phyloP scores from a whole-genome alignment of 1,284 basidiomycete genomes.

The Heterobasidion parviporum region DNA sequence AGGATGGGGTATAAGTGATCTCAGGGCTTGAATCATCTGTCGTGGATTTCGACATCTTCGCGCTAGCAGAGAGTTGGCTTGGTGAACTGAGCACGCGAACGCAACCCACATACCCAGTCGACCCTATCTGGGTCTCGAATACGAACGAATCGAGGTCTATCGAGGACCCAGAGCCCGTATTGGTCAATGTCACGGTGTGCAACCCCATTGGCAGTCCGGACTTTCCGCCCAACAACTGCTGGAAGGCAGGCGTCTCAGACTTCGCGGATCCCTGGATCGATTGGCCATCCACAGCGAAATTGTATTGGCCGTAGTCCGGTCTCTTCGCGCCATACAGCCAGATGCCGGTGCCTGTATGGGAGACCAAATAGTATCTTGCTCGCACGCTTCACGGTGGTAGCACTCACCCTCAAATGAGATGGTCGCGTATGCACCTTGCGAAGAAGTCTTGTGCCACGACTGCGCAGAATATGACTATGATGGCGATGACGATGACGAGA shows the following conservation, averaged over 20 bases:
- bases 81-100: background rate
- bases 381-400: background rate
- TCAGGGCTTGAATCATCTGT: slow-evolving; percentile 32
- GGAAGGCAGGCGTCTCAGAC: slow-evolving; percentile 18
- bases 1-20: slow-evolving; percentile 31
- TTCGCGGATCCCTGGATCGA: slow-evolving; percentile 28
- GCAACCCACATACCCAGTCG: slow-evolving; percentile 24
- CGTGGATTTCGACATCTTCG: slow-evolving; percentile 19
- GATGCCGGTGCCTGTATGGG: slow-evolving; percentile 34
- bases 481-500: background rate
- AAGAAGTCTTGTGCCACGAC: slow-evolving; percentile 30
- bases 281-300: slow-evolving; percentile 37
- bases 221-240: slow-evolving; percentile 34
- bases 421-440: slow-evolving; percentile 32
- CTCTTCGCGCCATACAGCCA: slow-evolving; percentile 39
- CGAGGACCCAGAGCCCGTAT: slow-evolving; percentile 25
- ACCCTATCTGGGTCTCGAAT: slow-evolving; percentile 31
- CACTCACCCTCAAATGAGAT: slow-evolving; percentile 31
- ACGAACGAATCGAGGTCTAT: slow-evolving; percentile 44
- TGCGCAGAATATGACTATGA: slow-evolving; percentile 31
- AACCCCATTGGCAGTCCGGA: slow-evolving; percentile 31
- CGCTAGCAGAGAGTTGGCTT: slow-evolving; percentile 12
- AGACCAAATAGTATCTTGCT: background rate
- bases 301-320: slow-evolving; percentile 40
- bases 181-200: slow-evolving; percentile 39